Percentiles rank a stretch among this genome's conserved stretches.
Evolutionary conservation across 805 yeast genomes (phyloP).

Genomic region (Myxozyma melibiosi): DNA sequence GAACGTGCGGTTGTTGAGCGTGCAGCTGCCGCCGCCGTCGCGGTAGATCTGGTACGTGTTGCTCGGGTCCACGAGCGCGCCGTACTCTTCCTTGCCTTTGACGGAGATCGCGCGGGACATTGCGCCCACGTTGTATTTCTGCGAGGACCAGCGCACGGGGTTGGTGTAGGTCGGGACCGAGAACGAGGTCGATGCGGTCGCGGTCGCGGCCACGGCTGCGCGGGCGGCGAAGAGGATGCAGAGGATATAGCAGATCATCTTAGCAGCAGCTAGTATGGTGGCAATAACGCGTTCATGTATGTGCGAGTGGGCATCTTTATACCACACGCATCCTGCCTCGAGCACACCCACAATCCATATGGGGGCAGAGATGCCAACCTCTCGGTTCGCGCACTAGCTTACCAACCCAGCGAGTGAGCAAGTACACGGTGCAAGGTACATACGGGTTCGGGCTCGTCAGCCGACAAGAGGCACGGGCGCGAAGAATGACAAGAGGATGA

Average conservation of each 20-base stretch:
- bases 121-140: slow-evolving; percentile 10
- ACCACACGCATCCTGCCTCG: no score
- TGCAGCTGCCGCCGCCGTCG: slow-evolving; percentile 32
- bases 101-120: slow-evolving; percentile 8
- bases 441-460: no score
- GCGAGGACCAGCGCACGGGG: slow-evolving; percentile 4
- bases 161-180: slow-evolving; percentile 7
- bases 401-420: no score
- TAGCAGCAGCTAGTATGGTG: neutral
- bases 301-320: no score
- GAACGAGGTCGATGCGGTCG: slow-evolving; percentile 13
- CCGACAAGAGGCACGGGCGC: no score
- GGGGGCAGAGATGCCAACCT: no score
- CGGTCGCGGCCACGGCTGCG: neutral
- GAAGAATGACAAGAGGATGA: no score
- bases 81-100: slow-evolving; percentile 3
- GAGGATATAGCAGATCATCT: no score
- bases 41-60: slow-evolving; percentile 22
- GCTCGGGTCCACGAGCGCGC: slow-evolving; percentile 16
- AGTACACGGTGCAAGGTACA: no score
- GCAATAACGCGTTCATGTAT: no score
- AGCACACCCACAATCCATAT: no score
- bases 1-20: slow-evolving; percentile 25
- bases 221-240: neutral
- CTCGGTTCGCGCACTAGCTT: no score